A percentile compares a stretch with the other conserved stretches of the same genome.
These are phyloP conservation scores for Naganishia vaughanmartiniae DNA, from an alignment of 768 basidiomycete species.

Conservation along the genomic window DNA sequence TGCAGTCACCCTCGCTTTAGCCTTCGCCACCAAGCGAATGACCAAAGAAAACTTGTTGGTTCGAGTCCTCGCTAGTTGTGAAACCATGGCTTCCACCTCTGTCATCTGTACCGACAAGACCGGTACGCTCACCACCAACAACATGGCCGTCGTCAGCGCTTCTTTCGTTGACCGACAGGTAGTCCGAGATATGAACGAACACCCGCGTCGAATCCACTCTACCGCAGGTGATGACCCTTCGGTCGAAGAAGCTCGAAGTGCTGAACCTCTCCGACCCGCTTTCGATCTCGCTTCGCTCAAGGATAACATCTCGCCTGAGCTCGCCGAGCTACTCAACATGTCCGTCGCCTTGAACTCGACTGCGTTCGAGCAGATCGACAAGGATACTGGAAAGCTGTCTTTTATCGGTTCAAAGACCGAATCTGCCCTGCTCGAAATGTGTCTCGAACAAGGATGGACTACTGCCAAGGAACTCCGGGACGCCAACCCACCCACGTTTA, in stretches of 20 bases:
- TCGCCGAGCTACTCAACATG: slow-evolving; percentile 71
- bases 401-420: slow-evolving; percentile 96
- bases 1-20: slow-evolving; percentile 91
- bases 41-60: slow-evolving; percentile 90
- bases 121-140: slow-evolving; percentile 91
- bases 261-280: slow-evolving; percentile 62
- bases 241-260: slow-evolving; percentile 51
- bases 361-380: slow-evolving; percentile 75
- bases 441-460: slow-evolving; percentile 73
- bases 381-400: slow-evolving; percentile 59
- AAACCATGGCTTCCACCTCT: slow-evolving; percentile 97
- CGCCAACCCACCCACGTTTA: slow-evolving; percentile 64
- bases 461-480: slow-evolving; percentile 69
- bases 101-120: slow-evolving; percentile 83
- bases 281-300: slow-evolving; percentile 75
- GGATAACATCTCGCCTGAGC: slow-evolving; percentile 61
- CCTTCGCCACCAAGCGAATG: slow-evolving; percentile 99
- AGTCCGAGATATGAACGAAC: slow-evolving; percentile 71
- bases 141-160: slow-evolving; percentile 94
- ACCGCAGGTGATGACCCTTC: slow-evolving; percentile 66
- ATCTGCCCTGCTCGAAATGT: slow-evolving; percentile 81
- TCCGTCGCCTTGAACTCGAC: slow-evolving; percentile 90
- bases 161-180: slow-evolving; percentile 93
- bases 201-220: slow-evolving; percentile 57
- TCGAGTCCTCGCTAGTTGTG: slow-evolving; percentile 91